Base-by-base conservation (phyloP, 2,329 filamentous ascomycete species). In the Cladosporium colombiae region DNA sequence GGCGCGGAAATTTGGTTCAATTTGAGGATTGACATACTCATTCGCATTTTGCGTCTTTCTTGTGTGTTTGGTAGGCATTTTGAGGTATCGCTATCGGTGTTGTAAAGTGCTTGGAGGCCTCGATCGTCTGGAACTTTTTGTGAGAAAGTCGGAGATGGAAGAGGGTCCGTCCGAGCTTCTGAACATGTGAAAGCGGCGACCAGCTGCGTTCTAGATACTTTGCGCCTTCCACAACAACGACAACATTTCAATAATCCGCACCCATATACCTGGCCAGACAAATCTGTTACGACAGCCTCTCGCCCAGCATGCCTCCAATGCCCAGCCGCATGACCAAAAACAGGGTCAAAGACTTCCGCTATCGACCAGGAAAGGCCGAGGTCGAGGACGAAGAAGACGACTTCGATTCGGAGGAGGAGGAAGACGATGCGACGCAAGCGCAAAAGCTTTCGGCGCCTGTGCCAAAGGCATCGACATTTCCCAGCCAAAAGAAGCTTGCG, bases 281-380 rank as follows among this genome's bases (percentile, higher is more conserved):
- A 35, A 56, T 21, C 52, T 31, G 52, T 56, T 14, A 18, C 35
- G 56, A 29, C 16, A 7, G 1, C 23, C 5, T 7, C 6, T 40
- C 57, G 56, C 61, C 66, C 70, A 76, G 61, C 53, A 85, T 86
- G 85, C 89, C 91, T 68, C 87, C 89, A 14, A 93, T 91, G 77
- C 71, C 74, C n/a, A 72, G 70, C 69, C 91, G 91, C 74, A 97
- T 98, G 91, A 98, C 94, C 69, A 93, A 93, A 68, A 97, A 97
- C 75, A 93, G 92, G 3, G 81, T 89, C 66, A 89, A 88, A 76
- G 91, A 92, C 27, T 87, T 89, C 71, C 91, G 95, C 65, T 91
- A 97, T 74, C 89, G 93, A 66, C 90, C 94, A 18, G 94, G 95
- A 70, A 98, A 97, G 78, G 83, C 89, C 18, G 81, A 84, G 2